Base-by-base conservation (phyloP, 2,329 filamentous ascomycete genomes). In the Sclerotinia glacialis region DNA sequence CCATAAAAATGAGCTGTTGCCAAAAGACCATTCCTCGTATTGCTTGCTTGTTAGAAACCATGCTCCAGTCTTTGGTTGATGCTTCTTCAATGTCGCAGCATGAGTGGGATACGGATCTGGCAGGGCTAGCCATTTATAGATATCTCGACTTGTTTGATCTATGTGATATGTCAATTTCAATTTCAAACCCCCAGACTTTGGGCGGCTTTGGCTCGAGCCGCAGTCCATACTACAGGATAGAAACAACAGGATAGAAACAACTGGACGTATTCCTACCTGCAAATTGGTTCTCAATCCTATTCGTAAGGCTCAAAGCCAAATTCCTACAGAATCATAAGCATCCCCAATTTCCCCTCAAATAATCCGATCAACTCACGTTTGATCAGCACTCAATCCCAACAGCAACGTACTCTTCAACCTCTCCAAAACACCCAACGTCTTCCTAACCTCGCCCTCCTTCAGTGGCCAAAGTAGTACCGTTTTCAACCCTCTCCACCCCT, bases 1-100 rank as follows among this genome's bases (percentile, higher is more conserved):
- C 79, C 79, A 81, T 1, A 80, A 66, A 23, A 80, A 77, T 3
- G 78, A 78, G 14, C 69, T 69, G 0, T 67, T 66, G 0, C 63
- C 66, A 2, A 46, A 21, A 3, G 77, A 67, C 77, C 78, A 80
- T 0, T 66, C 31, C 23, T 62, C 68, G 49, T 75, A 79, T 37
- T 67, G 58, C 50, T 67, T 52, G n/a, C 64, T 66, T 26, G 62
- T 62, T 14, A 72, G 14, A 26, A 74, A 68, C 72, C 72, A 74
- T 49, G 31, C 44, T 50, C 73, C 73, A 6, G 73, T 76, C 4
- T 64, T 67, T n/a, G 65, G 23, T 49, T 74, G 73, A 26, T 69
- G 62, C 53, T 69, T 70, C 61, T 73, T 70, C 12, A 70, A 66
- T 47, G 68, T 69, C 26, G 64, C 65, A 37, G 64, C 54, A 49